Evolutionary conservation across 495 filamentous ascomycete genomes (phyloP).

Genomic region (Neurospora cerealis): DNA sequence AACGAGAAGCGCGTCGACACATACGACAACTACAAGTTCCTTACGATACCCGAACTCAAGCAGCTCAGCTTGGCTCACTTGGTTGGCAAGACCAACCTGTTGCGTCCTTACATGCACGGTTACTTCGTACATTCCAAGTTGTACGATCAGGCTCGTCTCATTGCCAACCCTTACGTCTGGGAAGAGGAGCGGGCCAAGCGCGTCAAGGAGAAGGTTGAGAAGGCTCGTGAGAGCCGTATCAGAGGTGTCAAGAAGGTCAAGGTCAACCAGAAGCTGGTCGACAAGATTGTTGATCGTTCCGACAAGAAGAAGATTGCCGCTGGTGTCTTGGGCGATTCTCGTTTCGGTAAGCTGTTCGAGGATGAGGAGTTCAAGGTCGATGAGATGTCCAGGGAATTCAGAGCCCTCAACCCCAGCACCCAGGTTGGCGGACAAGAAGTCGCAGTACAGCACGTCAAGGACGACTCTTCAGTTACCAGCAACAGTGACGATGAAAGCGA

Average conservation of each 20-base stretch:
- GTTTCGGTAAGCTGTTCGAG: constrained; percentile 84
- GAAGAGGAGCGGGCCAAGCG: constrained; percentile 80
- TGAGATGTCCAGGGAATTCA: constrained; percentile 80
- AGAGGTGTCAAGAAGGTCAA: constrained; percentile 85
- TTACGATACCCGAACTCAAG: constrained; percentile 74
- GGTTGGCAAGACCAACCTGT: constrained; percentile 71
- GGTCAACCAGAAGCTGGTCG: constrained; percentile 76
- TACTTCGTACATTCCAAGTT: constrained; percentile 90
- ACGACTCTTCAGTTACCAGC: constrained; percentile 7
- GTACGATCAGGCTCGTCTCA: constrained; percentile 89
- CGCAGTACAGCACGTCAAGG: constrained; percentile 9
- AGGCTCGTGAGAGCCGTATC: constrained; percentile 85
- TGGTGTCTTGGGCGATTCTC: constrained; percentile 65
- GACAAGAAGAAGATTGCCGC: constrained; percentile 63
- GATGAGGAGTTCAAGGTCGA: constrained; percentile 90
- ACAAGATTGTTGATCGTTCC: constrained; percentile 70
- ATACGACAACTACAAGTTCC: constrained; percentile 98
- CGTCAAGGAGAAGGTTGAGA: constrained; percentile 85
- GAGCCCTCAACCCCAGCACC: constrained; percentile 76
- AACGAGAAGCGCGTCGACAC: constrained; percentile 62
- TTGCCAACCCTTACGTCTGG: constrained; percentile 85
- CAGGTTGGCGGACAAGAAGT: constrained; percentile 20
- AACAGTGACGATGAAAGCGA: constrained; percentile 26
- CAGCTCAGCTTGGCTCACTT: constrained; percentile 76
- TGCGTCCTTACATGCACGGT: constrained; percentile 96